These are phyloP conservation scores for Clarireedia monteithiana DNA, from an alignment of 2,329 filamentous ascomycete species.

Conservation along the genomic window DNA sequence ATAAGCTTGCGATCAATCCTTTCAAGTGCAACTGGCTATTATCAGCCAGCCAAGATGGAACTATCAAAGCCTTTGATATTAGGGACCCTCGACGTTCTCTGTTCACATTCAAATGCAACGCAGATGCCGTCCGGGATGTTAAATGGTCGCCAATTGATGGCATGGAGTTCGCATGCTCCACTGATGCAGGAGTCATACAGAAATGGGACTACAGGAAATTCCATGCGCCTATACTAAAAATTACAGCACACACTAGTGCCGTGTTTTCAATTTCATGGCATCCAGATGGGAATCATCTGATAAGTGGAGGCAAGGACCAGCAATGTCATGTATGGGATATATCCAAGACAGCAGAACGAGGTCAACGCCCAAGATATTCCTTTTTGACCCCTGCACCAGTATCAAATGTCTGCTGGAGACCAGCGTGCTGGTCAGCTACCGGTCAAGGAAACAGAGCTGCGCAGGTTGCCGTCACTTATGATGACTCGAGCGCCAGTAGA, in stretches of 20 bases:
- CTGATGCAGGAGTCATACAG: constrained; percentile 52
- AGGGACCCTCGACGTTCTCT: constrained; percentile 42
- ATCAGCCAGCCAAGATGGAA: constrained; percentile 57
- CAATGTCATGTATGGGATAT: constrained; percentile 60
- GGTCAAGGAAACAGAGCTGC: constrained; percentile 51
- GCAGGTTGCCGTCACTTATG: constrained; percentile 55
- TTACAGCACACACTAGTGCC: constrained; percentile 54
- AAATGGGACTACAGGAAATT: constrained; percentile 57
- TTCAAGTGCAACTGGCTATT: constrained; percentile 49
- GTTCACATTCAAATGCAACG: constrained; percentile 40
- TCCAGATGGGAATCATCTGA: constrained; percentile 57
- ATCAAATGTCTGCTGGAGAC: constrained; percentile 53
- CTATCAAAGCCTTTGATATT: constrained; percentile 54
- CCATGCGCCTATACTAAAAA: constrained; percentile 45
- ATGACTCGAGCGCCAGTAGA: constrained; percentile 45
- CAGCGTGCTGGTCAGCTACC: constrained; percentile 57
- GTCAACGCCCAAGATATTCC: constrained; percentile 56
- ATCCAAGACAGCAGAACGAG: constrained; percentile 49
- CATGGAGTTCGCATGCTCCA: constrained; percentile 55
- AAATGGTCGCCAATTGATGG: constrained; percentile 57
- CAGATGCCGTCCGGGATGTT: constrained; percentile 53
- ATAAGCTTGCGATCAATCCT: constrained; percentile 55
- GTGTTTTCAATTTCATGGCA: constrained; percentile 59
- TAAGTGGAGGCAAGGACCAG: constrained; percentile 55
- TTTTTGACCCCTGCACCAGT: constrained; percentile 55